phyloP scores from a whole-genome alignment of 2,329 filamentous ascomycete genomes.

The Bipolaris cookei region DNA sequence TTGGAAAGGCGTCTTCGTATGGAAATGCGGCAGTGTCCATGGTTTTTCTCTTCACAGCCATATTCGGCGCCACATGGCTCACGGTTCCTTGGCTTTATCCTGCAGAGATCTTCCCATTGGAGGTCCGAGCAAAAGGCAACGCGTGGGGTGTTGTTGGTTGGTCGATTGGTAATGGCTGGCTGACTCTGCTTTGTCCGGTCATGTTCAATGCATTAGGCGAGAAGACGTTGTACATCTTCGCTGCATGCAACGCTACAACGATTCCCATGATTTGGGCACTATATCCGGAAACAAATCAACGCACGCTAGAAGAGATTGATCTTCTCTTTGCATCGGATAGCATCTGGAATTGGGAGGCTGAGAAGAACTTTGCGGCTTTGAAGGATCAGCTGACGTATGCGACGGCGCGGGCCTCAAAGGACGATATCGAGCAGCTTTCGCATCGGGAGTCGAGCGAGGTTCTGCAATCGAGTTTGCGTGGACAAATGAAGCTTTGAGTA shows the following conservation, averaged over 20 bases:
- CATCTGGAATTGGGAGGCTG: constrained; percentile 67
- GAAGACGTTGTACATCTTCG: constrained; percentile 78
- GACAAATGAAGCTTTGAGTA: not conserved
- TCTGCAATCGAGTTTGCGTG: not conserved
- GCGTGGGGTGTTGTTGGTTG: constrained; percentile 78
- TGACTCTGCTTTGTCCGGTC: constrained; percentile 51
- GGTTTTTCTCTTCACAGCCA: constrained; percentile 71
- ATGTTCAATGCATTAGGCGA: constrained; percentile 67
- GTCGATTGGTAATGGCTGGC: constrained; percentile 76
- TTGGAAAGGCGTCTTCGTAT: constrained; percentile 57
- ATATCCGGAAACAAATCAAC: constrained; percentile 76
- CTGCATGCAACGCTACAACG: constrained; percentile 67
- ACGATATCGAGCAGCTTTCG: constrained; percentile 11
- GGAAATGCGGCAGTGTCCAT: constrained; percentile 72
- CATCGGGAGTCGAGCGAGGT: not conserved
- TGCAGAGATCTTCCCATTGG: constrained; percentile 75
- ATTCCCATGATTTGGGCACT: constrained; percentile 75
- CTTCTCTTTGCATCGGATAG: constrained; percentile 71
- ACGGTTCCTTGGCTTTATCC: constrained; percentile 66
- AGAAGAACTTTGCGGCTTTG: constrained; percentile 37
- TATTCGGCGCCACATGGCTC: constrained; percentile 70
- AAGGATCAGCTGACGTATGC: constrained; percentile 17
- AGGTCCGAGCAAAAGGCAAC: constrained; percentile 75
- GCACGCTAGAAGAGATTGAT: constrained; percentile 78
- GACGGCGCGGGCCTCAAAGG: constrained; percentile 1